Percentiles rank a stretch among this genome's conserved stretches.
phyloP scores from a whole-genome alignment of 2,329 filamentous ascomycete genomes.

The Exophiala sp. region DNA sequence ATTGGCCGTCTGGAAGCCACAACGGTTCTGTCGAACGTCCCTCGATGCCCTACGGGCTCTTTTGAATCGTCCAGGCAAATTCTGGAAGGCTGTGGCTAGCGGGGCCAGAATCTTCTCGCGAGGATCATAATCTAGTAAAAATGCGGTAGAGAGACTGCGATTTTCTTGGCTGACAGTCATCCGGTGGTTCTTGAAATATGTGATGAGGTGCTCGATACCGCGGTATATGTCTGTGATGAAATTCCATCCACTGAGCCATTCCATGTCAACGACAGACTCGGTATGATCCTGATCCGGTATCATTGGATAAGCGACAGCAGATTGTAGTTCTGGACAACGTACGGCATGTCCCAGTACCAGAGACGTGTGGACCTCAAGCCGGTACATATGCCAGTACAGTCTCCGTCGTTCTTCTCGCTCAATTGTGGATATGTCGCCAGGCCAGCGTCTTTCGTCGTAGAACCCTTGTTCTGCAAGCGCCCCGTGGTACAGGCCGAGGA shows the following conservation, averaged over 20 bases:
- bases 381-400: slow-evolving; percentile 14
- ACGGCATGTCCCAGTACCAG: slow-evolving; percentile 10
- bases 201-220: slow-evolving; percentile 8
- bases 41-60: neutral
- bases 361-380: slow-evolving; percentile 12
- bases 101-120: slow-evolving; percentile 1
- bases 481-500: slow-evolving; percentile 7
- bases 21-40: slow-evolving; percentile 7
- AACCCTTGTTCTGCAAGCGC: slow-evolving; percentile 5
- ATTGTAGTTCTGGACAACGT: slow-evolving; percentile 9
- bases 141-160: neutral
- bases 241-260: slow-evolving; percentile 14
- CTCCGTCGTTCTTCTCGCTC: slow-evolving; percentile 10
- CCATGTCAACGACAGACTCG: neutral
- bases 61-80: slow-evolving; percentile 4
- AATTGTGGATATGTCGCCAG: neutral
- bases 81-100: neutral
- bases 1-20: slow-evolving; percentile 10
- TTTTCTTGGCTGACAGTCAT: neutral
- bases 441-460: slow-evolving; percentile 11
- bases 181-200: slow-evolving; percentile 3
- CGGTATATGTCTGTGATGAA: slow-evolving; percentile 12
- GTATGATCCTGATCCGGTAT: slow-evolving; percentile 4
- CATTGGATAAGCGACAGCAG: slow-evolving; percentile 6
- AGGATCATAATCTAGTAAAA: slow-evolving; percentile 4